These are phyloP conservation scores for Tubosaeta sp. DNA, from an alignment of 768 basidiomycete genomes.

Conservation along the genomic window DNA sequence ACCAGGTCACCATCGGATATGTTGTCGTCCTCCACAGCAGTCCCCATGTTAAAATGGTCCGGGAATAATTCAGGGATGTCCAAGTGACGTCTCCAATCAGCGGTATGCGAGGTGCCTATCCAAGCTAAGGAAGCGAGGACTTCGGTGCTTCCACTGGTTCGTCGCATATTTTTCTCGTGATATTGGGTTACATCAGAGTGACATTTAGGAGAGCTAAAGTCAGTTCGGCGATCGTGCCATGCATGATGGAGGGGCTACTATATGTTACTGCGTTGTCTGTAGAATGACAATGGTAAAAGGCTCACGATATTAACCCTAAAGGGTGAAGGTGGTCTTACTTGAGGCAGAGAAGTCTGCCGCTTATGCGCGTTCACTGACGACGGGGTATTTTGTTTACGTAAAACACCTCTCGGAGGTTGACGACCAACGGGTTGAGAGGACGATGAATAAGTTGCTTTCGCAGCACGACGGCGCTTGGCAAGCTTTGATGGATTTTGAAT, in stretches of 20 bases:
- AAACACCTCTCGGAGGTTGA: background rate
- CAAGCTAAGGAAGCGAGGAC: slow-evolving; percentile 32
- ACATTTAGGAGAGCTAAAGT: slow-evolving; percentile 8
- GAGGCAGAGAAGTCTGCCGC: slow-evolving; percentile 15
- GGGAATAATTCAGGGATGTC: background rate
- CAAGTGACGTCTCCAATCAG: background rate
- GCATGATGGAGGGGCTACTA: slow-evolving; percentile 27
- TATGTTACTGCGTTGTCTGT: slow-evolving; percentile 11
- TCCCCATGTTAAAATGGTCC: slow-evolving; percentile 31
- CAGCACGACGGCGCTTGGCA: slow-evolving; percentile 2
- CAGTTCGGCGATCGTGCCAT: slow-evolving; percentile 25
- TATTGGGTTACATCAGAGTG: background rate
- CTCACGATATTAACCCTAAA: slow-evolving; percentile 26
- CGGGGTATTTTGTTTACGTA: slow-evolving; percentile 7
- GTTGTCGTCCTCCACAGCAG: slow-evolving; percentile 47
- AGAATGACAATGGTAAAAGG: background rate
- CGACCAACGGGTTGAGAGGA: slow-evolving; percentile 3
- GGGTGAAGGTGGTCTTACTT: slow-evolving; percentile 23
- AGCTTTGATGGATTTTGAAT: slow-evolving; percentile 2
- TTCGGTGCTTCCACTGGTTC: slow-evolving; percentile 20
- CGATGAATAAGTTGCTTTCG: background rate
- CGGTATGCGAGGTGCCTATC: slow-evolving; percentile 17
- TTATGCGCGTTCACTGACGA: background rate
- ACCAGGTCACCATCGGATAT: slow-evolving; percentile 50
- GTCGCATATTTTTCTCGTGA: slow-evolving; percentile 4